Evolutionary conservation across 1,139 yeast genomes (phyloP).

Genomic region (Lodderomyces elongisporus): DNA sequence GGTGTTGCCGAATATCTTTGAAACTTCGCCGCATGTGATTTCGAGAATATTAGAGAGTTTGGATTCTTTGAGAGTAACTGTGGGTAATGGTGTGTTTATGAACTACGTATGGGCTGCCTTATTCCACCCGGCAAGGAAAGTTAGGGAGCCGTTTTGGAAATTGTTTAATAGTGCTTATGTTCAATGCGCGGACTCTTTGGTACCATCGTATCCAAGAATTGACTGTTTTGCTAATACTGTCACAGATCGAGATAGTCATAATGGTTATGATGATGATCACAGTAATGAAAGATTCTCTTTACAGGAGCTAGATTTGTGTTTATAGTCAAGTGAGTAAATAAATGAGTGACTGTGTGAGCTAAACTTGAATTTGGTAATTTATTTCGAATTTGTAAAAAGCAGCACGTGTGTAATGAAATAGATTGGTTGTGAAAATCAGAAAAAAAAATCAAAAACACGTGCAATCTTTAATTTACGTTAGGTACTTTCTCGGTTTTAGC

Average conservation of each 20-base stretch:
- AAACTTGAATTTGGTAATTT: no score
- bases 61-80: constrained; percentile 64
- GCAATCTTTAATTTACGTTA: no score
- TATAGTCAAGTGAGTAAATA: no score
- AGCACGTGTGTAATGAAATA: no score
- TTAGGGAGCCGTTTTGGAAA: constrained; percentile 81
- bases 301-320: constrained; percentile 35
- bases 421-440: no score
- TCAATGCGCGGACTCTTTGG: constrained; percentile 68
- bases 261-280: neutral
- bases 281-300: constrained; percentile 18
- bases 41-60: constrained; percentile 75
- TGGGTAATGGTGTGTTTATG: constrained; percentile 73
- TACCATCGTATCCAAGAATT: constrained; percentile 74
- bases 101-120: constrained; percentile 84
- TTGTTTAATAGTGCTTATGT: constrained; percentile 74
- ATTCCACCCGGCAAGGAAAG: constrained; percentile 90
- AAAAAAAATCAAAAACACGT: no score
- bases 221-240: constrained; percentile 22
- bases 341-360: no score
- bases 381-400: no score
- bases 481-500: no score
- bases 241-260: constrained; percentile 11
- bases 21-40: constrained; percentile 93
- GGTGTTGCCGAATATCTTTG: constrained; percentile 79